phyloP scores from a whole-genome alignment of 148 eudicot genomes.

The Heliamphora exappendiculata region DNA sequence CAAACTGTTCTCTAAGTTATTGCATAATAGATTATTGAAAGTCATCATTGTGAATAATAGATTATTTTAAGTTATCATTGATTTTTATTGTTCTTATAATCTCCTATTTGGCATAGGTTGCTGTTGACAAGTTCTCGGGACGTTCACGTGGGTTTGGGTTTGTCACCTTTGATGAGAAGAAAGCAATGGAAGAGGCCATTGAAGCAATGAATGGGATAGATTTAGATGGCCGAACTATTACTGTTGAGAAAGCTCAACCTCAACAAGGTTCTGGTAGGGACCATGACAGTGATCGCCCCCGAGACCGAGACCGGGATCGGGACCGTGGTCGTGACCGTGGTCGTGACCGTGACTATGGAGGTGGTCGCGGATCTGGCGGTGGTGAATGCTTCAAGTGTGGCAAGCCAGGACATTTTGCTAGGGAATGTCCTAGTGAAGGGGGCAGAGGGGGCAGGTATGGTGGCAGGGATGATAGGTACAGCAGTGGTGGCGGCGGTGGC shows the following conservation, averaged over 20 bases:
- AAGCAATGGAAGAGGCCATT: constrained; percentile 93
- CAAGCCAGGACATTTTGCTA: constrained; percentile 60
- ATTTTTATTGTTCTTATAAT: not conserved
- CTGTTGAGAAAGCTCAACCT: constrained; percentile 96
- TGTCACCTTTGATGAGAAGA: constrained; percentile 82
- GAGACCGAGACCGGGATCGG: constrained; percentile 55
- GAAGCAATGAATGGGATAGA: constrained; percentile 85
- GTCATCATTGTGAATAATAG: no score
- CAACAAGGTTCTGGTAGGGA: constrained; percentile 55
- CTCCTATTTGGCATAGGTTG: constrained; percentile 42
- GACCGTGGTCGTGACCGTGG: constrained; percentile 33
- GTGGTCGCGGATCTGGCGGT: constrained; percentile 71
- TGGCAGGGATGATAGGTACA: constrained; percentile 54
- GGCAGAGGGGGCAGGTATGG: constrained; percentile 60
- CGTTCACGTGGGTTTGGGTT: constrained; percentile 98
- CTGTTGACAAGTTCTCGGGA: constrained; percentile 77
- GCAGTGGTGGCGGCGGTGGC: constrained; percentile 28
- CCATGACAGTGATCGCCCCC: constrained; percentile 53
- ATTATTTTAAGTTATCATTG: not conserved
- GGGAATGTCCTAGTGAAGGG: constrained; percentile 51
- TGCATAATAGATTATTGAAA: not conserved
- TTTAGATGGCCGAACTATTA: constrained; percentile 82
- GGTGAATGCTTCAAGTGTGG: constrained; percentile 72
- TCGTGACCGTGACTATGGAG: constrained; percentile 50
- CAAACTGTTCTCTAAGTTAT: not conserved